Evolutionary conservation across 495 filamentous ascomycete genomes (phyloP).

Genomic region (Talaromyces trachyspermus): DNA sequence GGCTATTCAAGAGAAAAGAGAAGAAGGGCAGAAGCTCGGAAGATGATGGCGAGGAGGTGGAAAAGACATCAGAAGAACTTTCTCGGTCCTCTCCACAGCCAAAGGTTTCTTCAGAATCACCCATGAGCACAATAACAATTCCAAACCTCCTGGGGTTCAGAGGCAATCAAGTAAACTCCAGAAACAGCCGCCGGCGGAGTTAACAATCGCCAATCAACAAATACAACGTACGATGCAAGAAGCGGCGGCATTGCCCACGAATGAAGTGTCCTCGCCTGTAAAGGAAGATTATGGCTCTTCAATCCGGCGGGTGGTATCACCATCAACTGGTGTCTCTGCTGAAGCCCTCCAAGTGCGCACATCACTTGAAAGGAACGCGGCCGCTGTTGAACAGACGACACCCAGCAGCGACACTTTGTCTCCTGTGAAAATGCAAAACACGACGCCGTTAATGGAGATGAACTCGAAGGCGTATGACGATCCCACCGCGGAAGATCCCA

Average conservation of each 20-base stretch:
- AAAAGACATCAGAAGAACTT: constrained; percentile 54
- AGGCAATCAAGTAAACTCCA: constrained; percentile 67
- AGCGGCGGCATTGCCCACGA: constrained; percentile 7
- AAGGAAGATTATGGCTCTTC: constrained; percentile 21
- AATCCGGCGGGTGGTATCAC: constrained; percentile 35
- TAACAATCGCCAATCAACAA: constrained; percentile 42
- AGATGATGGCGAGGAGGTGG: constrained; percentile 55
- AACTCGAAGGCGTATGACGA: constrained; percentile 1
- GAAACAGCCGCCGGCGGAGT: constrained; percentile 50
- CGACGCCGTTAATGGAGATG: constrained; percentile 5
- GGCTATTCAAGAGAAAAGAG: constrained; percentile 91
- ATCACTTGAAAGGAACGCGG: constrained; percentile 10
- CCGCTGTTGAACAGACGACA: constrained; percentile 1
- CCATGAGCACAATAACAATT: constrained; percentile 24
- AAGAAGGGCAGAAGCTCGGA: constrained; percentile 68
- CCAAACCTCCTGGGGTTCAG: constrained; percentile 34
- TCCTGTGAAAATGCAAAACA: background rate
- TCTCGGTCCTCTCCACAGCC: constrained; percentile 44
- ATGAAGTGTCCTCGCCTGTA: constrained; percentile 6
- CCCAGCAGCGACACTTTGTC: background rate
- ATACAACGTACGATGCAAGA: constrained; percentile 10
- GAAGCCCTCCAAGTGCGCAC: constrained; percentile 15
- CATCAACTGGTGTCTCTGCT: constrained; percentile 20
- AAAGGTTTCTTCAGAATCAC: constrained; percentile 44
- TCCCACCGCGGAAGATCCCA: background rate